Conservation (phyloP, 495 filamentous ascomycete genomes). For the Aspergillus indologenus region DNA sequence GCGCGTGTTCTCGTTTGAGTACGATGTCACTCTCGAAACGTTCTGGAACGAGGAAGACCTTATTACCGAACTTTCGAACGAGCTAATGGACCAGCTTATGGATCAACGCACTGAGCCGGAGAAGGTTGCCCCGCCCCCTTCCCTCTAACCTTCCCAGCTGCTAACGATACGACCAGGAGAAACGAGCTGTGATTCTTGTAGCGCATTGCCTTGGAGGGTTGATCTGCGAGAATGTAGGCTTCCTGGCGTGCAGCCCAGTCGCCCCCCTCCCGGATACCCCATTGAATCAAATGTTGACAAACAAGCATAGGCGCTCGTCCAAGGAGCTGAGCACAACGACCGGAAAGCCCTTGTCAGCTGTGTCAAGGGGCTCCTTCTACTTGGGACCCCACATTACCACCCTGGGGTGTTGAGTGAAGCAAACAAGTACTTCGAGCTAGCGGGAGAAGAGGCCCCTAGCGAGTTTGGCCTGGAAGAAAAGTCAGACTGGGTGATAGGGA, state of each 20-base stretch:
- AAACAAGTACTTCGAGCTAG: conserved; percentile 3
- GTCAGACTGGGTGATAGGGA: neutral
- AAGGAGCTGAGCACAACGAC: neutral
- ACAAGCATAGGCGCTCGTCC: neutral
- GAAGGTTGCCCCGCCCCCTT: neutral
- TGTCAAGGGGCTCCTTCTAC: conserved; percentile 1
- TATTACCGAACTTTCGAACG: conserved; percentile 1
- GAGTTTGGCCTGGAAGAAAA: neutral
- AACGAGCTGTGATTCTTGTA: conserved; percentile 8
- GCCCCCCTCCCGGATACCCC: neutral
- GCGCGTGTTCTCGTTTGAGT: conserved; percentile 5
- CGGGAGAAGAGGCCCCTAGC: neutral
- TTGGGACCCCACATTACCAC: conserved; percentile 1
- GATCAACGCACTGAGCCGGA: conserved; percentile 4
- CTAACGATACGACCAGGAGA: neutral
- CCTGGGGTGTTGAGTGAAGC: neutral
- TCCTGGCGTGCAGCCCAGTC: too few species aligned
- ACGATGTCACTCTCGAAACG: neutral
- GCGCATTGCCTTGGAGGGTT: conserved; percentile 9
- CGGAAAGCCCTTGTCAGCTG: neutral
- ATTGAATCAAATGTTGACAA: neutral
- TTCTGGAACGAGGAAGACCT: conserved; percentile 4
- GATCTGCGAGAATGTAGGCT: conserved; percentile 4
- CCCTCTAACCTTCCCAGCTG: neutral
- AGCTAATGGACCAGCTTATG: conserved; percentile 4